Conservation (phyloP, 495 filamentous ascomycete species). For the Penicillium antarcticum region DNA sequence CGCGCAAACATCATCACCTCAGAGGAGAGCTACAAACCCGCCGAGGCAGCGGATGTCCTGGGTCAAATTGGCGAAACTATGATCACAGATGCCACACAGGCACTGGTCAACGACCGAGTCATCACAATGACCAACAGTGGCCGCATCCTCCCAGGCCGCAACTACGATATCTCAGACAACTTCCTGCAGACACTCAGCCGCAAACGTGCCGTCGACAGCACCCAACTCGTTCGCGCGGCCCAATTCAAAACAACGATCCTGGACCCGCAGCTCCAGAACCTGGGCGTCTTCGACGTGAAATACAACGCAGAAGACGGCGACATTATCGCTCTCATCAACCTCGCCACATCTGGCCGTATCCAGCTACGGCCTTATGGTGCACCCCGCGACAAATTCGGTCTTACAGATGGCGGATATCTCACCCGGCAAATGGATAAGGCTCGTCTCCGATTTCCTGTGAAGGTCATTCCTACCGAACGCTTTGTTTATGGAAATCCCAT, state of each 20-base stretch:
- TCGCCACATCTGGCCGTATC: constrained; percentile 59
- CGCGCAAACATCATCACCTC: constrained; percentile 56
- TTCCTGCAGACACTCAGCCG: constrained; percentile 49
- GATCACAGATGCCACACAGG: constrained; percentile 53
- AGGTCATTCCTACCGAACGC: constrained; percentile 47
- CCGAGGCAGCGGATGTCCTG: constrained; percentile 43
- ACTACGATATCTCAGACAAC: constrained; percentile 56
- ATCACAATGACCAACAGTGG: constrained; percentile 55
- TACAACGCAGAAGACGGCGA: constrained; percentile 57
- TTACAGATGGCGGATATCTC: constrained; percentile 68
- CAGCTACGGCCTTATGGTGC: constrained; percentile 52
- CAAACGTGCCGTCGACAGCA: constrained; percentile 41
- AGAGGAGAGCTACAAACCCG: constrained; percentile 42
- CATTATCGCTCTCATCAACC: constrained; percentile 65
- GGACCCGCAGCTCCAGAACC: constrained; percentile 49
- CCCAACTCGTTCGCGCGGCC: constrained; percentile 49
- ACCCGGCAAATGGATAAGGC: constrained; percentile 67
- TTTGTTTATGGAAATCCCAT: constrained; percentile 64
- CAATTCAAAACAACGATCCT: constrained; percentile 55
- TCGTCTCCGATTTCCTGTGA: constrained; percentile 59
- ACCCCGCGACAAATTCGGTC: constrained; percentile 68
- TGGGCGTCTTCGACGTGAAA: constrained; percentile 22
- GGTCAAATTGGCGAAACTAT: constrained; percentile 38
- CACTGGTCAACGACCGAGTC: constrained; percentile 56
- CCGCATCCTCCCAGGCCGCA: constrained; percentile 48